Evolutionary conservation across 2,329 filamentous ascomycete species (phyloP).

Genomic region (Gaeumannomyces sp.): DNA sequence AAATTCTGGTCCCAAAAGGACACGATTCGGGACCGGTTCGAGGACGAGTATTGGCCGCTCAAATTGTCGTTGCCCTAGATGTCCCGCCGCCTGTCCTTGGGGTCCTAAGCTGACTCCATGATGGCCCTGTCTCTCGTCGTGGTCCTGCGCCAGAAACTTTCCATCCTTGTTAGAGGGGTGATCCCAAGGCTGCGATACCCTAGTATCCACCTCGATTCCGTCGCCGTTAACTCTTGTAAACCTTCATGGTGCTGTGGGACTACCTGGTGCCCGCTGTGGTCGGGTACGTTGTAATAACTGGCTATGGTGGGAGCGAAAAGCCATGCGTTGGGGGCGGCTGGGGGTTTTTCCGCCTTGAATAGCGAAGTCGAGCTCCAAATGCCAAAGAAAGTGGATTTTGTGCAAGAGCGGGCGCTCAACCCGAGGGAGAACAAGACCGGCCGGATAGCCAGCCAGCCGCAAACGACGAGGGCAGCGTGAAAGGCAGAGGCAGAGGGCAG

Average conservation of each 20-base stretch:
- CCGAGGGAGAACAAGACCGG: no score
- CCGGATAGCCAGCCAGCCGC: no score
- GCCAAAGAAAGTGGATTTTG: neutral
- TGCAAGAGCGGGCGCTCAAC: neutral
- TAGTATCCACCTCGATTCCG: neutral
- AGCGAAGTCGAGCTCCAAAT: neutral
- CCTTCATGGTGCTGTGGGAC: neutral
- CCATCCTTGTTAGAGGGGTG: neutral
- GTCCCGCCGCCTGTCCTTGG: constrained; percentile 2
- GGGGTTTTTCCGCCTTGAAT: neutral
- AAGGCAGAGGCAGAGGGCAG: neutral
- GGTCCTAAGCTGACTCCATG: constrained; percentile 13
- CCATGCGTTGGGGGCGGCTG: neutral
- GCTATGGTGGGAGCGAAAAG: neutral
- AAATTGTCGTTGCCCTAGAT: constrained; percentile 13
- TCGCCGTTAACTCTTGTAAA: neutral
- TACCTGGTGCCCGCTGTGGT: neutral
- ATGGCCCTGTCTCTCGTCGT: neutral
- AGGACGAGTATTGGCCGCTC: constrained; percentile 12
- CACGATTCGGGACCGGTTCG: constrained; percentile 8
- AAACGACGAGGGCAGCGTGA: neutral
- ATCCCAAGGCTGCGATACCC: neutral
- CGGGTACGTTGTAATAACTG: neutral
- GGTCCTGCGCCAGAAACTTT: neutral
- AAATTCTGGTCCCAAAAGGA: constrained; percentile 15